Evolutionary conservation across 2,329 filamentous ascomycete species (phyloP).

Genomic region (Botrytis fabae): DNA sequence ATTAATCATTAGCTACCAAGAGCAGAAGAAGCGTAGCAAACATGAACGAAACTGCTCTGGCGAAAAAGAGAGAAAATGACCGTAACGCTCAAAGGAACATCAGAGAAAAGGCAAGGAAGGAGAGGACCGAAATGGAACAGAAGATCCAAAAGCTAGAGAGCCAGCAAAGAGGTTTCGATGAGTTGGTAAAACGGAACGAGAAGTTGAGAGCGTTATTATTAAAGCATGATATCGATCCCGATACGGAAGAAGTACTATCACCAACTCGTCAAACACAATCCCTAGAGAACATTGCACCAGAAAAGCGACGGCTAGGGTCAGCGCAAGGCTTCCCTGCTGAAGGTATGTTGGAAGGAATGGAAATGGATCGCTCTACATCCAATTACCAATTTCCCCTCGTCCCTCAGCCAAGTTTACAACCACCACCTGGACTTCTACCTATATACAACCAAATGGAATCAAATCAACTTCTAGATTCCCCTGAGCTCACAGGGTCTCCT

Average conservation of each 20-base stretch:
- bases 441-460: slow-evolving; percentile 1
- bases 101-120: neutral
- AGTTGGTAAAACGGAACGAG: neutral
- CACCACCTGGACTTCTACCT: neutral
- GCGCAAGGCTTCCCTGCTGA: neutral
- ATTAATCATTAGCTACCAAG: neutral
- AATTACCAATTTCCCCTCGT: neutral
- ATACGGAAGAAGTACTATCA: neutral
- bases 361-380: neutral
- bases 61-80: slow-evolving; percentile 17
- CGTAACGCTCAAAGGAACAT: slow-evolving; percentile 11
- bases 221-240: neutral
- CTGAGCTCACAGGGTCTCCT: neutral
- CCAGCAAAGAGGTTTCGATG: neutral
- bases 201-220: neutral
- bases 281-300: neutral
- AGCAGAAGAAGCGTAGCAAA: slow-evolving; percentile 6
- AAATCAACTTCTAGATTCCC: neutral
- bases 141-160: neutral
- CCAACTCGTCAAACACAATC: neutral
- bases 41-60: slow-evolving; percentile 5
- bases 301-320: neutral
- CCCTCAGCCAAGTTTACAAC: neutral
- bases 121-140: neutral
- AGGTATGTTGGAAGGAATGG: neutral